Base-by-base conservation (phyloP, 129 eudicot species). In the Chrysanthemum makinoi region DNA sequence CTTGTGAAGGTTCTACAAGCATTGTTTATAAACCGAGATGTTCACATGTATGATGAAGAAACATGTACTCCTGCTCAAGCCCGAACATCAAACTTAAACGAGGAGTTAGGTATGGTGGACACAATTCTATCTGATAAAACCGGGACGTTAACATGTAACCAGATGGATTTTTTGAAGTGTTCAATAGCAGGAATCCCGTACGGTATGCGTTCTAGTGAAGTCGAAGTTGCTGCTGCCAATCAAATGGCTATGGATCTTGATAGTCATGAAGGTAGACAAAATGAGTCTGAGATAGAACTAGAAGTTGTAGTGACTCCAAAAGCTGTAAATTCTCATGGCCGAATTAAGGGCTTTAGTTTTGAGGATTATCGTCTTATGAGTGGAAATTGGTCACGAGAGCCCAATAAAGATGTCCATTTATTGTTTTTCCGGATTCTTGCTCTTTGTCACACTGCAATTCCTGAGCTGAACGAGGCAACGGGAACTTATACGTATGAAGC, bases 361-460 rank as follows among this genome's bases (percentile, higher is more conserved):
- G 85, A 83, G 69, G 86, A 86, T 26, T 30, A 22, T 55, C 78
- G 79, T 11, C 69, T 86, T 6, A 74, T 80, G 79, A 70, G 56
- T 70, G 87, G 84, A 48, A 79, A 72, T 76, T 82, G 86, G 86
- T 50, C 65, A 16, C 65, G 52, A 28, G 86, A 82, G 74, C 81
- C 85, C 46, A 76, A 79, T 70, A 76, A 77, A 48, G 87, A 85
- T 61, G 49, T 77, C 2, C 52, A 79, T 55, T 57, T 79, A 60
- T 46, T 82, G 66, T 86, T 83, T 67, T 86, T 83, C n/a, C 83
- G 84, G 13, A 83, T 86, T 70, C 88, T 86, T 62, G 83, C 86
- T 18, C 83, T 86, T 69, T 86, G 91, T 75, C 91, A 86, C 53
- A 83, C 88, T 67, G 91, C 91, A 9, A 78, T 86, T 70, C 91